phyloP scores from a whole-genome alignment of 805 yeast genomes.

The Lipomyces orientalis region DNA sequence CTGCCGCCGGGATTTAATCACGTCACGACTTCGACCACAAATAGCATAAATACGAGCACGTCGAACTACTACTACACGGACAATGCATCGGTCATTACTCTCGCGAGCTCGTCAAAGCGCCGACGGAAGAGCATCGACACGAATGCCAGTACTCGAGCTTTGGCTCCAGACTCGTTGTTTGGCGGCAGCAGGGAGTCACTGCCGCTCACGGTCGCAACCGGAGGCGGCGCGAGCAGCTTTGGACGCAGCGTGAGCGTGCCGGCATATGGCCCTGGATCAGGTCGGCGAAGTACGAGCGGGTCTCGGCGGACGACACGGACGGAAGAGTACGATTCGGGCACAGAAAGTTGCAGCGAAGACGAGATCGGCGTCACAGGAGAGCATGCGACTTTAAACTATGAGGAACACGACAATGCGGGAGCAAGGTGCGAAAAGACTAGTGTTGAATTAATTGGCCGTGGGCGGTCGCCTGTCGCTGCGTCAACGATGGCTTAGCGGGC shows the following conservation, averaged over 20 bases:
- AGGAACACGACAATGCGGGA: background rate
- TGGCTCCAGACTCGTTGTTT: slow-evolving; percentile 35
- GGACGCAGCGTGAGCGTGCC: slow-evolving; percentile 9
- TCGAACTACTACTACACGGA: slow-evolving; percentile 17
- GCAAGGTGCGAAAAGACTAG: background rate
- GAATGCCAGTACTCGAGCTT: slow-evolving; percentile 37
- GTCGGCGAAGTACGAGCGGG: slow-evolving; percentile 20
- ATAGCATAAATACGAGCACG: background rate
- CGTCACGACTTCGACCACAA: background rate
- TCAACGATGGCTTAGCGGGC: background rate
- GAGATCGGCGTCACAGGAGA: background rate
- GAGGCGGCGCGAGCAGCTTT: slow-evolving; percentile 11
- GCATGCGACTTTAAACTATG: background rate
- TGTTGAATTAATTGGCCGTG: background rate
- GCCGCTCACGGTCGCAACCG: slow-evolving; percentile 32
- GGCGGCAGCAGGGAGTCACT: slow-evolving; percentile 37
- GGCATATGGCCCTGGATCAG: slow-evolving; percentile 4
- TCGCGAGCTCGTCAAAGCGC: slow-evolving; percentile 37
- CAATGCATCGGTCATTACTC: slow-evolving; percentile 34
- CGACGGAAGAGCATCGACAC: slow-evolving; percentile 36
- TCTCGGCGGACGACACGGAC: slow-evolving; percentile 19
- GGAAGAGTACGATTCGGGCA: slow-evolving; percentile 15
- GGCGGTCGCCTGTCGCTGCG: background rate
- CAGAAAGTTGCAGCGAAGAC: slow-evolving; percentile 6
- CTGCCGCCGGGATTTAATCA: slow-evolving; percentile 18